phyloP scores from a whole-genome alignment of 129 eudicot species.

The Saposhnikovia divaricata region DNA sequence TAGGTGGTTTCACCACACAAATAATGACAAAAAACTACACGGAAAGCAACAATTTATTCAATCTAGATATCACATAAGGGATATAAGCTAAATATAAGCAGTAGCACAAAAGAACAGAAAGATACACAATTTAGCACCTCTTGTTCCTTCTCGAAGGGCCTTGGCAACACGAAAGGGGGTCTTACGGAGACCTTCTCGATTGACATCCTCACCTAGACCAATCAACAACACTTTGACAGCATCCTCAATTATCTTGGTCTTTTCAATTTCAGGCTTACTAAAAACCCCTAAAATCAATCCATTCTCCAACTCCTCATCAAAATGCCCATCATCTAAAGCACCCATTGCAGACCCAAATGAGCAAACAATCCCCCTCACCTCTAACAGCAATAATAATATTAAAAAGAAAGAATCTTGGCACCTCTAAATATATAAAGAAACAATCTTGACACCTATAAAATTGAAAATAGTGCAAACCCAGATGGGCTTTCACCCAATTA shows the following conservation, averaged over 20 bases:
- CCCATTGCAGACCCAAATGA: constrained; percentile 48
- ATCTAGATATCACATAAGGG: neutral
- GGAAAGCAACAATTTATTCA: neutral
- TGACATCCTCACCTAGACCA: constrained; percentile 85
- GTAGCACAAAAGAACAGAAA: neutral
- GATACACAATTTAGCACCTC: constrained; percentile 35
- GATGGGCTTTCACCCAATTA: neutral
- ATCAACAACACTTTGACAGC: constrained; percentile 79
- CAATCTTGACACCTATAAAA: neutral
- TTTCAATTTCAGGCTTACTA: constrained; percentile 27
- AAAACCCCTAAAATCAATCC: constrained; percentile 40
- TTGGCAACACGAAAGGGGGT: constrained; percentile 97
- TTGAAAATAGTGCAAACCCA: neutral
- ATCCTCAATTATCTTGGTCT: constrained; percentile 48
- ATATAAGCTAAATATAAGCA: neutral
- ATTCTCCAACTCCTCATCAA: constrained; percentile 45
- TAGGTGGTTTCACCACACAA: neutral
- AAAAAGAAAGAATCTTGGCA: neutral
- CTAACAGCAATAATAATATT: neutral
- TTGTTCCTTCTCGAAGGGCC: constrained; percentile 81
- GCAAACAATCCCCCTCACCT: constrained; percentile 1
- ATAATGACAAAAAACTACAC: neutral
- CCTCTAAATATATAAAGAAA: neutral
- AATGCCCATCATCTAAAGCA: constrained; percentile 74
- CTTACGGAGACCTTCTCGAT: constrained; percentile 76